Evolutionary conservation across 164 flowering plant species (phyloP), one percentile per base, ranked within the genome.

Genomic region (Liriodendron chinense): DNA sequence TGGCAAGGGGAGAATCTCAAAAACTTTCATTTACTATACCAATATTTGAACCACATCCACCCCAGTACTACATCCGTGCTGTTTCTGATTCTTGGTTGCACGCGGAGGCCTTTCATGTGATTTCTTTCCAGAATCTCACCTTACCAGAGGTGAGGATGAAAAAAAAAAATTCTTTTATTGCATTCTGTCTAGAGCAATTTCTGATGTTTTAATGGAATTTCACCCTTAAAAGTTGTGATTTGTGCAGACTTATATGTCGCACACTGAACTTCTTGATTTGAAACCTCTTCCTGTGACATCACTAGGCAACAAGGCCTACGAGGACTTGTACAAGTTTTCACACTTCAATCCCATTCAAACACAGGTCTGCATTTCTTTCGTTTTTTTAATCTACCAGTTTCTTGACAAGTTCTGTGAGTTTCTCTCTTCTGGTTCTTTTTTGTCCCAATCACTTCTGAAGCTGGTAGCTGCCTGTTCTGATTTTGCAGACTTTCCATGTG

Each of bases 291-390:
- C 99, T 23, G 86, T 94, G 74, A 83, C 92, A 76, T 78, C 99
- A 57, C 96, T 96, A 64, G 89, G 93, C 48, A 93, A 92, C 83
- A 77, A 72, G 73, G 82, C 72, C 57, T 94, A 90, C 80, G 94
- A 90, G 82, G 86, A 87, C 66, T 77, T 96, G 80, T 96, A 89
- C 85, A 93, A 74, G 3, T 96, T 96, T 75, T 89, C 99, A 28
- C 98, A 96, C 80, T 96, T 96, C 80, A 96, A 96, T 86, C 99
- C 99, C 16, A 96, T 96, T 76, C 99, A 96, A 83, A 96, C 98
- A 47, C 99, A 96, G 98, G 99, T 94, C 34, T 72, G 79, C 28
- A 20, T 67, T 1, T 66, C 47, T 14, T 64, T 20, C 16, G 2
- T 22, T n/a, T 20, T 20, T 62, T 20, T 56, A 67, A 20, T n/a